A percentile compares a stretch with the other conserved stretches of the same genome.
phyloP scores from a whole-genome alignment of 768 basidiomycete genomes.

The Tulasnella calospora region DNA sequence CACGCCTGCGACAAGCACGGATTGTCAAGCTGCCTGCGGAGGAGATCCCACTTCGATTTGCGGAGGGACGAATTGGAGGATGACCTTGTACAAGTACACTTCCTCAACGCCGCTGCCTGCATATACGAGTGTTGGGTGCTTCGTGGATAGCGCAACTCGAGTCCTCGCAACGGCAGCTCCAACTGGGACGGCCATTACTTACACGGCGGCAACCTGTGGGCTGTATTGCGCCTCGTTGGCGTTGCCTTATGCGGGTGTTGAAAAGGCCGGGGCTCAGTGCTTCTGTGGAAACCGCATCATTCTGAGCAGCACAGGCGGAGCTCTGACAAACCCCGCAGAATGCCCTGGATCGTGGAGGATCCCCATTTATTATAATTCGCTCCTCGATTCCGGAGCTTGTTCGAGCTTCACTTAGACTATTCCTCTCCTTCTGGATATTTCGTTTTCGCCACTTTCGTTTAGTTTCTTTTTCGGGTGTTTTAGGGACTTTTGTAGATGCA shows the following conservation, averaged over 20 bases:
- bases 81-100: slow-evolving; percentile 18
- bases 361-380: not conserved
- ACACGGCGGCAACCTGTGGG: not conserved
- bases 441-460: not conserved
- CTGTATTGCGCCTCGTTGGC: not conserved
- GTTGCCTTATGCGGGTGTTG: not conserved
- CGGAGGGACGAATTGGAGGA: slow-evolving; percentile 19
- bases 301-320: not conserved
- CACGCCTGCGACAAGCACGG: not conserved
- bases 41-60: slow-evolving; percentile 25
- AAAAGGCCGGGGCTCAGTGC: not conserved
- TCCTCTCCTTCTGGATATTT: not conserved
- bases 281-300: not conserved
- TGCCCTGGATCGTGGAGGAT: not conserved
- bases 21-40: slow-evolving; percentile 23
- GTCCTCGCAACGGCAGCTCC: not conserved
- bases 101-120: not conserved
- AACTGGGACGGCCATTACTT: not conserved
- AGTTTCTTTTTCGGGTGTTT: not conserved
- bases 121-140: not conserved
- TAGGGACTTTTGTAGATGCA: not conserved
- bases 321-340: not conserved
- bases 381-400: not conserved
- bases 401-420: not conserved
- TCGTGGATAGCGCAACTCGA: not conserved